A percentile compares a stretch with the other conserved stretches of the same genome.
phyloP scores from a whole-genome alignment of 169 alveolate genomes.

The Amoebophrya sp. region DNA sequence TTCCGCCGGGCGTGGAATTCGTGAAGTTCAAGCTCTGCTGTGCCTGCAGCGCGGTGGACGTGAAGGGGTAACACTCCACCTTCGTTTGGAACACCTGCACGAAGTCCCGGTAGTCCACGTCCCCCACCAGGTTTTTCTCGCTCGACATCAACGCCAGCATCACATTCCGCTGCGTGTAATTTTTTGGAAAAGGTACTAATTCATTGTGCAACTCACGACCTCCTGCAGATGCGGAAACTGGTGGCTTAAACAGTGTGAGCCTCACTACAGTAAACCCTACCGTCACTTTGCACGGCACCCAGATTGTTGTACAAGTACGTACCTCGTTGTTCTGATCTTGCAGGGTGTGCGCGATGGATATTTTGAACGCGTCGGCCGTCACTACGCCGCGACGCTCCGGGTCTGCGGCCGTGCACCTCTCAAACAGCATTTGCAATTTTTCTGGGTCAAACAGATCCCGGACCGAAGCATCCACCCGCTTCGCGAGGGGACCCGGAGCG shows the following conservation, averaged over 20 bases:
- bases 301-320: too few species aligned
- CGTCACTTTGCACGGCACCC: too few species aligned
- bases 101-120: neutral
- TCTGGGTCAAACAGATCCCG: neutral
- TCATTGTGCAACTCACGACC: too few species aligned
- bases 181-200: neutral
- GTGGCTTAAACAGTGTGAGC: too few species aligned
- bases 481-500: neutral
- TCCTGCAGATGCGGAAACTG: too few species aligned
- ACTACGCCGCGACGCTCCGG: neutral
- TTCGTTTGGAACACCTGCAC: neutral
- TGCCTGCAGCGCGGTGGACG: neutral
- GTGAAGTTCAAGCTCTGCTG: neutral
- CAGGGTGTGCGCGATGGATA: neutral
- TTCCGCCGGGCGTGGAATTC: too few species aligned
- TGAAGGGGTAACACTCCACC: neutral
- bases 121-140: neutral
- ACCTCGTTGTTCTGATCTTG: neutral
- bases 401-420: neutral
- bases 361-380: neutral
- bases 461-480: neutral
- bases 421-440: neutral
- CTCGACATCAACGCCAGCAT: neutral
- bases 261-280: too few species aligned
- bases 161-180: neutral